Percentiles rank a stretch among this genome's conserved stretches.
Conservation (phyloP, 805 yeast genomes). For the Kuraishia ogatae region DNA sequence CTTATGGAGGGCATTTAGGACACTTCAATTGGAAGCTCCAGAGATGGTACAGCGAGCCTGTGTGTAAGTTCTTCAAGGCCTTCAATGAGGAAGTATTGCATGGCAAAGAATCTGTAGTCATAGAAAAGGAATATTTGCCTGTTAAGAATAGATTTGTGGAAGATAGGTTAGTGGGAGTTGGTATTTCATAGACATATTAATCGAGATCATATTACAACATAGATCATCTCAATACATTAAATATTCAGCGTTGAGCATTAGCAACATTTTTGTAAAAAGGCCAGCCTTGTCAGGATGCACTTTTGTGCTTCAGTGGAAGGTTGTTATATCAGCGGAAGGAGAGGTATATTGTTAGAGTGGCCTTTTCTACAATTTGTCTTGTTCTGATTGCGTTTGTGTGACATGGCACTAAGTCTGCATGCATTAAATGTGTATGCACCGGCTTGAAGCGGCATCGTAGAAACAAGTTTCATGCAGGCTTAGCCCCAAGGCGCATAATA, state of each 20-base stretch:
- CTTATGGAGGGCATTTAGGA: slow-evolving; percentile 78
- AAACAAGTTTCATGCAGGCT: no score
- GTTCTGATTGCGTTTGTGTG: neutral
- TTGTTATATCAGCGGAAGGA: no score
- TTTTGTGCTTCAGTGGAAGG: no score
- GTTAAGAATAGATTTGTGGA: slow-evolving; percentile 6
- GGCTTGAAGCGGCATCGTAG: no score
- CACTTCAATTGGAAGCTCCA: slow-evolving; percentile 54
- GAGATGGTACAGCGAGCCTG: slow-evolving; percentile 58
- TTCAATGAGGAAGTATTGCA: slow-evolving; percentile 11
- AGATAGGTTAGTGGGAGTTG: slow-evolving; percentile 10
- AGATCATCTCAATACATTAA: no score
- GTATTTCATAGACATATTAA: neutral
- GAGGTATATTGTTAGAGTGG: neutral
- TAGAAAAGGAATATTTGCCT: slow-evolving; percentile 9
- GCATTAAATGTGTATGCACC: no score
- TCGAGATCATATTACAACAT: neutral
- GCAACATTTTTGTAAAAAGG: no score
- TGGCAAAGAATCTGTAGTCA: slow-evolving; percentile 3
- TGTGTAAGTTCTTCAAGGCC: slow-evolving; percentile 27
- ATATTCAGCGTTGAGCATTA: no score
- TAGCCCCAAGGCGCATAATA: no score
- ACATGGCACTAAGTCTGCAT: no score
- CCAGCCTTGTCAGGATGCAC: no score
- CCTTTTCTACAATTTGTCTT: neutral